These are phyloP conservation scores for Fusarium vanettenii DNA, from an alignment of 2,329 filamentous ascomycete genomes.

Conservation along the genomic window DNA sequence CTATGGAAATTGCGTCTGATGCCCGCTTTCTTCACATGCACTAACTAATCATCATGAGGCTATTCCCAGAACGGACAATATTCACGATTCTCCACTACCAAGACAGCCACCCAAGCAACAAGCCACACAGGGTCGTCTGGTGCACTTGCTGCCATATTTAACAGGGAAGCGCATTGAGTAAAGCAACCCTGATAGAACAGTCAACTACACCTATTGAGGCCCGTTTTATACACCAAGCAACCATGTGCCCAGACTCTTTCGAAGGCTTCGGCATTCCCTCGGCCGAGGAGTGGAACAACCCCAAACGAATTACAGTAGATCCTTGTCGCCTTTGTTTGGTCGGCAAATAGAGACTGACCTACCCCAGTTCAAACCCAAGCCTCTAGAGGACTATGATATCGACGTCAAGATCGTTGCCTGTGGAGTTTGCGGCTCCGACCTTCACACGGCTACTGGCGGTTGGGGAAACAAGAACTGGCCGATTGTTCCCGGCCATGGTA, in stretches of 20 bases:
- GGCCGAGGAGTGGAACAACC: not conserved
- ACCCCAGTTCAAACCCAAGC: conserved; percentile 65
- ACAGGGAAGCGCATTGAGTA: not conserved
- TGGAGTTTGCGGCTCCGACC: conserved; percentile 73
- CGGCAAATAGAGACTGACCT: not conserved
- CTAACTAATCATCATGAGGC: not conserved
- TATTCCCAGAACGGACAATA: not conserved
- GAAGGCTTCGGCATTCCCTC: not conserved
- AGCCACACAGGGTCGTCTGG: not conserved
- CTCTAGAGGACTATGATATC: conserved; percentile 73
- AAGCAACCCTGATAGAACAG: not conserved
- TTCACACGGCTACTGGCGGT: conserved; percentile 60
- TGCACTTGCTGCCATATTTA: not conserved
- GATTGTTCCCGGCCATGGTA: not conserved
- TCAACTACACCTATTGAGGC: no score
- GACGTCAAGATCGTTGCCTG: conserved; percentile 75
- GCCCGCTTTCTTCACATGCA: not conserved
- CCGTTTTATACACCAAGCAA: not conserved
- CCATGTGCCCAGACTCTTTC: not conserved
- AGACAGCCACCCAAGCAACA: not conserved
- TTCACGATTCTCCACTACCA: not conserved
- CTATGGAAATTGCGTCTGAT: not conserved
- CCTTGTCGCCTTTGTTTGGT: not conserved
- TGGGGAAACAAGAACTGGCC: conserved; percentile 51
- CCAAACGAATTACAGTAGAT: not conserved